Conservation (phyloP, 2,329 filamentous ascomycete species). For the Huntiella decipiens region DNA sequence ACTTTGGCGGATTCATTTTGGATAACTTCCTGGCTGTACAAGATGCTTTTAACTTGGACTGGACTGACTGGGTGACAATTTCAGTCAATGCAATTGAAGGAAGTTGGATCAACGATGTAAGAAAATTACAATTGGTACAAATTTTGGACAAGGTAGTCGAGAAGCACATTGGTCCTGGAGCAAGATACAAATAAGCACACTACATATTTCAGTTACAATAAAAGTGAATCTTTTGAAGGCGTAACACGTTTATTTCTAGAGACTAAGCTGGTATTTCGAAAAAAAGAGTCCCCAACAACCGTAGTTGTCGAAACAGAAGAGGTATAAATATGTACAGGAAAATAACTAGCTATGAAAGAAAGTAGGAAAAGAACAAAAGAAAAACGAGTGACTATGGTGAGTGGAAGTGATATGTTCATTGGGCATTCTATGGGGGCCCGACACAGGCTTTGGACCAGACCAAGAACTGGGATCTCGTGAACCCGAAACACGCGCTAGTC, state of each 20-base stretch:
- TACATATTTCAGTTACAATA: too few relatives aligned
- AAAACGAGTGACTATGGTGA: slow-evolving; percentile 4
- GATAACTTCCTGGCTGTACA: slow-evolving; percentile 59
- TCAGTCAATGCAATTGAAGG: slow-evolving; percentile 41
- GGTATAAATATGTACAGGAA: slow-evolving; percentile 1
- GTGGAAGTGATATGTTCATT: neutral
- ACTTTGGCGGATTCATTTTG: slow-evolving; percentile 57
- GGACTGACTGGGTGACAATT: slow-evolving; percentile 49
- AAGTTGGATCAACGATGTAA: neutral
- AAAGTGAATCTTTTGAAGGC: neutral
- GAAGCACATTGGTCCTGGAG: neutral
- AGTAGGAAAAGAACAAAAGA: neutral
- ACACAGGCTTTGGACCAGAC: neutral
- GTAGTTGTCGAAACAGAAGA: neutral
- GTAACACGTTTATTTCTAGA: slow-evolving; percentile 3
- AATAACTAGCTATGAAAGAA: neutral
- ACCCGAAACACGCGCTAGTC: neutral
- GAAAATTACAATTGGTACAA: neutral
- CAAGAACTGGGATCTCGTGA: neutral
- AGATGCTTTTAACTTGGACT: slow-evolving; percentile 43
- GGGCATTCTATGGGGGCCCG: neutral
- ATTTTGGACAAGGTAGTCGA: neutral
- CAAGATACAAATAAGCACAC: neutral
- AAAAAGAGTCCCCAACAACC: slow-evolving; percentile 1
- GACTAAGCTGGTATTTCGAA: neutral